These are phyloP conservation scores for Diaporthe longicolla DNA, from an alignment of 2,329 filamentous ascomycete genomes.

Conservation along the genomic window DNA sequence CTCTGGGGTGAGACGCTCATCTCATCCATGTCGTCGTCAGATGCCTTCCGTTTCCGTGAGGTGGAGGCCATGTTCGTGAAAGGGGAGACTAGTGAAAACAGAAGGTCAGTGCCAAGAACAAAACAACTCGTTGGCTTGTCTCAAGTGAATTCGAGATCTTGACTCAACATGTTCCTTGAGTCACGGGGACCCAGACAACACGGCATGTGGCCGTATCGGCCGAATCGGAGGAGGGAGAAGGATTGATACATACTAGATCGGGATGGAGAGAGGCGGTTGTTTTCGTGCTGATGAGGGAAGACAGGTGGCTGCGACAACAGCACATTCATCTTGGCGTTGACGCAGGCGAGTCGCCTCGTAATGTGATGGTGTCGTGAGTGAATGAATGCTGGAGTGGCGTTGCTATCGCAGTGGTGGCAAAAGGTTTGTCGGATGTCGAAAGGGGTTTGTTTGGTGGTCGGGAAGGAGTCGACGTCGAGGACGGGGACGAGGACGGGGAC, in stretches of 20 bases:
- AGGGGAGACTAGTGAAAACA: constrained; percentile 58
- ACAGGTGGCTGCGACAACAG: constrained; percentile 72
- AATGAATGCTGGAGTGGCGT: background rate
- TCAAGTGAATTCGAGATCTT: background rate
- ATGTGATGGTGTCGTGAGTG: constrained; percentile 1
- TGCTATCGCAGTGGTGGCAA: background rate
- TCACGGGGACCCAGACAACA: constrained; percentile 33
- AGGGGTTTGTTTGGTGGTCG: background rate
- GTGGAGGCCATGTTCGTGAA: constrained; percentile 65
- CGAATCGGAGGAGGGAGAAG: constrained; percentile 14
- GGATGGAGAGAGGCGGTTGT: constrained; percentile 66
- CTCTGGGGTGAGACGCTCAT: constrained; percentile 91
- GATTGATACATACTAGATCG: constrained; percentile 65
- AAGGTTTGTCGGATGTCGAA: constrained; percentile 17
- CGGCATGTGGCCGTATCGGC: background rate
- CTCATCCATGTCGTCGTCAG: constrained; percentile 82
- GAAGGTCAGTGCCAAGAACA: constrained; percentile 39
- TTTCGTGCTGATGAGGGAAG: constrained; percentile 72
- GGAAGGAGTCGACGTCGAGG: constrained; percentile 26
- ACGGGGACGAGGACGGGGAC: constrained; percentile 17
- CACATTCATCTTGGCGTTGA: constrained; percentile 68
- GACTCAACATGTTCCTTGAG: constrained; percentile 13
- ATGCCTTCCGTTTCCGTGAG: constrained; percentile 85
- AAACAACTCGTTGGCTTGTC: background rate
- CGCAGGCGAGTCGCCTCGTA: constrained; percentile 24